phyloP scores from a whole-genome alignment of 2,329 filamentous ascomycete species.

The Epicoccum sorghinum region DNA sequence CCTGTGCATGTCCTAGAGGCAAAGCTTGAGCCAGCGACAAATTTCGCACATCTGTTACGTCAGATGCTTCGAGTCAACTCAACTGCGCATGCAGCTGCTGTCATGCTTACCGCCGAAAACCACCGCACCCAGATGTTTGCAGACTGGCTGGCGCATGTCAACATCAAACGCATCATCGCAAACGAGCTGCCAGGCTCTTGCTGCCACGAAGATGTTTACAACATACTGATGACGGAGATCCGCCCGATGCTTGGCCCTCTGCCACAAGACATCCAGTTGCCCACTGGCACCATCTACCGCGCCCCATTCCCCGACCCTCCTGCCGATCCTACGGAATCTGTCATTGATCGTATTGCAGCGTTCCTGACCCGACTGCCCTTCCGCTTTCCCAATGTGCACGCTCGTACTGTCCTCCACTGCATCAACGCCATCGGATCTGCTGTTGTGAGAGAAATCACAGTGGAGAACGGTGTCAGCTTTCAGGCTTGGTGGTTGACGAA shows the following conservation, averaged over 20 bases:
- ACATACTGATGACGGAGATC: conserved; percentile 65
- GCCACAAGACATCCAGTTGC: conserved; percentile 68
- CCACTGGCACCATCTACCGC: conserved; percentile 58
- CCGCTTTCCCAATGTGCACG: conserved; percentile 75
- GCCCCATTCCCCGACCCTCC: conserved; percentile 31
- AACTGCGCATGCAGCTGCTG: conserved; percentile 90
- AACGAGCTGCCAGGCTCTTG: conserved; percentile 60
- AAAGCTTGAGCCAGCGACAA: conserved; percentile 83
- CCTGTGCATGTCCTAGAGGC: conserved; percentile 85
- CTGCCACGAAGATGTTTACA: conserved; percentile 62
- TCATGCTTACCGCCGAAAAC: conserved; percentile 85
- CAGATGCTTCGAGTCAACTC: conserved; percentile 90
- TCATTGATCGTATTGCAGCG: conserved; percentile 78
- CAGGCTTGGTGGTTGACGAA: conserved; percentile 96
- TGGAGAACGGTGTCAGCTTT: conserved; percentile 78
- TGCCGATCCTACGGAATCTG: conserved; percentile 52
- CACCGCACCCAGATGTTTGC: conserved; percentile 95
- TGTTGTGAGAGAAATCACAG: conserved; percentile 80
- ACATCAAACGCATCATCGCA: conserved; percentile 62
- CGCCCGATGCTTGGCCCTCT: conserved; percentile 73
- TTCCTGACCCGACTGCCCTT: conserved; percentile 72
- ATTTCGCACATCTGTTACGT: conserved; percentile 86
- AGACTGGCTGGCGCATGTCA: conserved; percentile 76
- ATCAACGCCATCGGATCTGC: conserved; percentile 77
- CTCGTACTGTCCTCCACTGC: conserved; percentile 76